A percentile compares a stretch with the other conserved stretches of the same genome.
Conservation (phyloP, 2,329 filamentous ascomycete genomes). For the Lachnum nothofagi region DNA sequence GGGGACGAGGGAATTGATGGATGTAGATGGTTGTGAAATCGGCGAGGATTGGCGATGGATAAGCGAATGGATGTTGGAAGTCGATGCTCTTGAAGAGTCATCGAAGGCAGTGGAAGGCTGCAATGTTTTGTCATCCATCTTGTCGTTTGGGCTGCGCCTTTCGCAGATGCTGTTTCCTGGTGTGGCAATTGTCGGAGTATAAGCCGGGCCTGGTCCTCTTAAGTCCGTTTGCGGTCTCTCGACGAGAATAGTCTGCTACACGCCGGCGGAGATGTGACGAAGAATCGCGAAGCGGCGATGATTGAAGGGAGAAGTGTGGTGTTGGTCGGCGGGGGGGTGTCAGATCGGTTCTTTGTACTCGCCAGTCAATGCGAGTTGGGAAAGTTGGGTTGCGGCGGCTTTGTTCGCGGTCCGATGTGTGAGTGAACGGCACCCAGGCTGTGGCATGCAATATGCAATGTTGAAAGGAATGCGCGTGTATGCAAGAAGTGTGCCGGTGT, state of each 20-base stretch:
- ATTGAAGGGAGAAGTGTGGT: conserved; percentile 9
- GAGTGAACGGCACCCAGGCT: too few relatives aligned
- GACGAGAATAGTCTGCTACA: not conserved
- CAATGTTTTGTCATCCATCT: conserved; percentile 29
- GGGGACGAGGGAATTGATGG: conserved; percentile 21
- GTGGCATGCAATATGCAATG: not conserved
- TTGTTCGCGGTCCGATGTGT: too few relatives aligned
- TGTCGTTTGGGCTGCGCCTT: conserved; percentile 21
- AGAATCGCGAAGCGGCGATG: conserved; percentile 1
- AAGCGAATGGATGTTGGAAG: conserved; percentile 16
- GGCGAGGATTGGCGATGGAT: conserved; percentile 11
- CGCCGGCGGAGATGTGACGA: conserved; percentile 12
- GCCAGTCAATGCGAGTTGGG: conserved; percentile 24
- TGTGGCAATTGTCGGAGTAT: conserved; percentile 25
- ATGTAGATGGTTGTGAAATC: conserved; percentile 15
- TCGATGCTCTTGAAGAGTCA: conserved; percentile 20
- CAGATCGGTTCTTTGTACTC: conserved; percentile 28
- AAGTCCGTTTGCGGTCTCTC: conserved; percentile 18
- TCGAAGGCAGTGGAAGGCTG: conserved; percentile 30
- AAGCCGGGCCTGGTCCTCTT: conserved; percentile 13
- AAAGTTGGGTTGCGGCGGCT: conserved; percentile 7
- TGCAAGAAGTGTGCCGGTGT: not conserved
- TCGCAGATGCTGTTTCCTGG: conserved; percentile 12
- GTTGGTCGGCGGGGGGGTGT: conserved; percentile 23
- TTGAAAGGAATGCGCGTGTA: conserved; percentile 19